phyloP scores from a whole-genome alignment of 108 stramenopile genomes.

The Skeletonema costatum region DNA sequence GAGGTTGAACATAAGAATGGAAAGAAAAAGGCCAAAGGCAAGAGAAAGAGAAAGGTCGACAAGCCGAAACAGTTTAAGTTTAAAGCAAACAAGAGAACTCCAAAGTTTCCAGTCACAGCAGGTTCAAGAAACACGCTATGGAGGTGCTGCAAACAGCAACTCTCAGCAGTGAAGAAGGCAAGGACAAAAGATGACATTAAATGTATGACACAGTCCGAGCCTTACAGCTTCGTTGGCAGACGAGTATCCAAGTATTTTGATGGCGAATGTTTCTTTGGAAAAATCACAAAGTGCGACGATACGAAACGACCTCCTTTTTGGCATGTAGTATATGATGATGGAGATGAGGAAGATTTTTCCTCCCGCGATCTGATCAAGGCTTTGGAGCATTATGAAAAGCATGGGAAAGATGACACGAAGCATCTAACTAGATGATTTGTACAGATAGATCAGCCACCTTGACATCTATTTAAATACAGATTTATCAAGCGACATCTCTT shows the following conservation, averaged over 20 bases:
- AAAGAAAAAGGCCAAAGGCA: no score
- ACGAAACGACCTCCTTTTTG: slow-evolving; percentile 44
- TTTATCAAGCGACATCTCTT: no score
- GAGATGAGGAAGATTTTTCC: slow-evolving; percentile 58
- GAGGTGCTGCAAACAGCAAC: neutral
- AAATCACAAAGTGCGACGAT: slow-evolving; percentile 41
- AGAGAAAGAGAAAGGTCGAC: no score
- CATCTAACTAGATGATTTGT: neutral
- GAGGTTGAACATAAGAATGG: no score
- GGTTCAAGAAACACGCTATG: neutral
- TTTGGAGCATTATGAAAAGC: slow-evolving; percentile 40
- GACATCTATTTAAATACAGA: no score
- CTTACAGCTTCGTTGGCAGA: slow-evolving; percentile 23
- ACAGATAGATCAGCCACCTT: no score
- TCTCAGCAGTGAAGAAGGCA: slow-evolving; percentile 7
- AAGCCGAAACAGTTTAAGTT: neutral
- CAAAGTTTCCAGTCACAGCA: slow-evolving; percentile 4
- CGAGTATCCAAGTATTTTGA: slow-evolving; percentile 63
- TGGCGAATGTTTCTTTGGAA: slow-evolving; percentile 57
- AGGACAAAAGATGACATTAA: slow-evolving; percentile 5
- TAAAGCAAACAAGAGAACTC: neutral
- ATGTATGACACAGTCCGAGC: slow-evolving; percentile 24
- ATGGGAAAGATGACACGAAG: slow-evolving; percentile 15
- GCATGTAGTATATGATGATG: slow-evolving; percentile 70
- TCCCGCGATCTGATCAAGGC: slow-evolving; percentile 48